Base-by-base conservation (phyloP, 768 basidiomycete species). In the Leccinum truebloodii region DNA sequence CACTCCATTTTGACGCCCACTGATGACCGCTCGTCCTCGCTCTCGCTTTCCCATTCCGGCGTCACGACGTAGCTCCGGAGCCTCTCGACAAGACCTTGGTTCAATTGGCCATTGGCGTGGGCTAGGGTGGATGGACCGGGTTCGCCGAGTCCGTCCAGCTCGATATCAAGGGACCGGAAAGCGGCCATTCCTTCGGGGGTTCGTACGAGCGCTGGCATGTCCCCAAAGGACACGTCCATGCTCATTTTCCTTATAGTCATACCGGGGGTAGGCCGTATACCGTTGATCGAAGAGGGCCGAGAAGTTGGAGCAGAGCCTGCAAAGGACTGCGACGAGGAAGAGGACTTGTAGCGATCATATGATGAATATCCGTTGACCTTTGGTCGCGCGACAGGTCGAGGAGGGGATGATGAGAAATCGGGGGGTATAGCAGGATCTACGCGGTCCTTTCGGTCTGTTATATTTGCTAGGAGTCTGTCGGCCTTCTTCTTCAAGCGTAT, bases 361-460 rank as follows among this genome's bases (percentile, higher is more conserved):
- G 61, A 68, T 46, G 63, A 57, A 24, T 76, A 76, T 53, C 69
- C 84, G 41, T 83, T 84, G 39, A 79, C 62, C 64, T 78, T 80
- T 24, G 77, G 49, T 77, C 85, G 65, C 77, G 85, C 39, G 24
- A 68, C 54, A 3, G 71, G 67, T 48, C 71, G 67, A 58, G 53
- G 39, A 14, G 62, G 50, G 1, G 58, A 69, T 53, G 51, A 76
- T 69, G 64, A 80, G 71, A 80, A 70, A 57, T 77, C 75, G 28
- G 75, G 66, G 26, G 90, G 89, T 58, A 92, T 86, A 59, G 71
- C 69, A 18, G 89, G 90, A 68, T 92, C 89, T 2, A 83, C 76
- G 60, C 90, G 85, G 67, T 95, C 92, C 68, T 87, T 89, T 67
- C 87, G 85, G 75, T 98, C 97, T 2, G 91, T 92, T 65, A 98